These are phyloP conservation scores for Pseudogymnoascus sp. DNA, from an alignment of 2,329 filamentous ascomycete species.

Conservation along the genomic window DNA sequence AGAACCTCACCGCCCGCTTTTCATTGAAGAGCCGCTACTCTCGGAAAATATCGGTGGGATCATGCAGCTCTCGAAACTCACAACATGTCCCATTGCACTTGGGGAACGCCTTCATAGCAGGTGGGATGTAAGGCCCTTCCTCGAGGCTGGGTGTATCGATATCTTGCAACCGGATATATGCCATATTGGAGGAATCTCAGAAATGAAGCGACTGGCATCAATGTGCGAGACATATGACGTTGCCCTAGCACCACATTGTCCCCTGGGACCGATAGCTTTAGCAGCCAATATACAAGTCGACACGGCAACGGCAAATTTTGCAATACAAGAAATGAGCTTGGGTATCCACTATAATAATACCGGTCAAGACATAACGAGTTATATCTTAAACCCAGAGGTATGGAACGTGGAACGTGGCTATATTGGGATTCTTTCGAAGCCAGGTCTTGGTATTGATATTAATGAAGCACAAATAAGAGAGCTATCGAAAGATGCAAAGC, in stretches of 20 bases:
- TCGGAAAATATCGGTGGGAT: conserved; percentile 48
- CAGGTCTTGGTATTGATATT: too few species aligned
- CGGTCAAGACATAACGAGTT: too few species aligned
- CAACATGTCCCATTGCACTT: conserved; percentile 46
- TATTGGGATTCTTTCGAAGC: too few species aligned
- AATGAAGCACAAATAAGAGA: too few species aligned
- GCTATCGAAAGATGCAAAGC: too few species aligned
- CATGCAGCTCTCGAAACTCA: conserved; percentile 43
- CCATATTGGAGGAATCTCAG: conserved; percentile 49
- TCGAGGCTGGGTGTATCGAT: conserved; percentile 46
- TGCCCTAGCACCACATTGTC: conserved; percentile 49
- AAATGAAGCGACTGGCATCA: conserved; percentile 47
- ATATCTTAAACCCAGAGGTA: too few species aligned
- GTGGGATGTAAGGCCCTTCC: conserved; percentile 50
- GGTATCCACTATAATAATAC: conserved; percentile 57
- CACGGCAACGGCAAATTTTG: conserved; percentile 40
- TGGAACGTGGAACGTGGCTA: too few species aligned
- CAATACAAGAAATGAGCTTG: conserved; percentile 52
- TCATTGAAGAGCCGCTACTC: conserved; percentile 62
- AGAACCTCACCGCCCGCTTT: conserved; percentile 61
- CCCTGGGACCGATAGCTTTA: conserved; percentile 48
- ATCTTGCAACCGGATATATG: conserved; percentile 50
- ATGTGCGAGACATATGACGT: conserved; percentile 52
- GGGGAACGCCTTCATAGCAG: conserved; percentile 49
- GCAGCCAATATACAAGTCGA: conserved; percentile 49